Percentiles rank a stretch among this genome's conserved stretches.
Conservation (phyloP, 305 asterid species). For the Fraxinus sp. region DNA sequence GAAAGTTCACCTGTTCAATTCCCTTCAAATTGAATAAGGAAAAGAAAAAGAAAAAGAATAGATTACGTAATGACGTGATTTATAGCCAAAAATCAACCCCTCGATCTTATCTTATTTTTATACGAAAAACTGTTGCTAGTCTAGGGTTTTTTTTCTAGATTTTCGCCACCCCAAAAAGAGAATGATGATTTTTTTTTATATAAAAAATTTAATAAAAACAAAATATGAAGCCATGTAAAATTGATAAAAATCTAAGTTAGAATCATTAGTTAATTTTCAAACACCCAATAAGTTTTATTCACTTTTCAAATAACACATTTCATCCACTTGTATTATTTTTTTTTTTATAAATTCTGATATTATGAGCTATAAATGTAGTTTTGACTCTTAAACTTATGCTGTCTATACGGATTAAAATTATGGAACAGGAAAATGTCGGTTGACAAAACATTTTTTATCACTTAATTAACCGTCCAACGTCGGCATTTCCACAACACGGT, state of each 20-base stretch:
- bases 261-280: too few species aligned
- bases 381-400: conserved; percentile 21
- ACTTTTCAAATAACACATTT: not conserved
- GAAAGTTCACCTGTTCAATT: not conserved
- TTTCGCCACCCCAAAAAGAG: conserved; percentile 2
- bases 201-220: too few species aligned
- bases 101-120: not conserved
- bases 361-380: too few species aligned
- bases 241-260: too few species aligned
- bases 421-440: conserved; percentile 28
- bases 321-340: too few species aligned
- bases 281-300: not conserved
- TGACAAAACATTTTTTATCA: conserved; percentile 3
- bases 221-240: too few species aligned
- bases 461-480: conserved; percentile 29
- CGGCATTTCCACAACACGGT: conserved; percentile 26
- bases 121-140: not conserved
- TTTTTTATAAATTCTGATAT: too few species aligned
- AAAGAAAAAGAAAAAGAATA: too few species aligned
- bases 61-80: not conserved
- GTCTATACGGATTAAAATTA: conserved; percentile 29
- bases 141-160: not conserved
- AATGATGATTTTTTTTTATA: not conserved
- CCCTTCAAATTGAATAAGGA: not conserved
- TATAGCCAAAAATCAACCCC: not conserved